Evolutionary conservation across 805 yeast species (phyloP).

Genomic region (Teunomyces barrocoloradensis): DNA sequence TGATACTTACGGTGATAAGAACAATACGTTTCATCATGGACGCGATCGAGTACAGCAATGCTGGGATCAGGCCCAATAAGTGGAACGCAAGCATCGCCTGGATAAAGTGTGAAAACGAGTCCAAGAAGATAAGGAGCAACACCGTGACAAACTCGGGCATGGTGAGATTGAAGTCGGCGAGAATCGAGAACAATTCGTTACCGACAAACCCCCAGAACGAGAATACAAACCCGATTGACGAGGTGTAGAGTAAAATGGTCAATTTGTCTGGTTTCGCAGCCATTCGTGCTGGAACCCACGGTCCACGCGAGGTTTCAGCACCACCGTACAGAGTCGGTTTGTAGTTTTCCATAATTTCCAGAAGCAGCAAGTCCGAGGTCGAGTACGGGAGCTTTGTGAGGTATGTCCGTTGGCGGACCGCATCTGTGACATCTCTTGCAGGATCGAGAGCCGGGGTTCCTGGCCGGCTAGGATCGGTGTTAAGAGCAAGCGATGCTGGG

Average conservation of each 20-base stretch:
- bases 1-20: conserved; percentile 72
- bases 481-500: conserved; percentile 28
- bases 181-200: conserved; percentile 50
- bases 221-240: conserved; percentile 64
- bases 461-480: conserved; percentile 12
- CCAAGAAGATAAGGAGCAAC: conserved; percentile 53
- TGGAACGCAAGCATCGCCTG: conserved; percentile 83
- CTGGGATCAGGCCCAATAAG: conserved; percentile 74
- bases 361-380: conserved; percentile 28
- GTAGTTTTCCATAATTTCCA: conserved; percentile 15
- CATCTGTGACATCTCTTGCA: conserved; percentile 2
- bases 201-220: conserved; percentile 73
- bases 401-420: conserved; percentile 20
- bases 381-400: conserved; percentile 30
- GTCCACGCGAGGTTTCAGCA: conserved; percentile 21
- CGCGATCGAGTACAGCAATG: conserved; percentile 84
- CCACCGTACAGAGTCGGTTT: conserved; percentile 2
- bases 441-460: neutral
- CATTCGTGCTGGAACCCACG: conserved; percentile 10
- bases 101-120: conserved; percentile 73
- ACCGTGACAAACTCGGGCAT: conserved; percentile 30
- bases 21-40: conserved; percentile 86
- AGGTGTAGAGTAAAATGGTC: conserved; percentile 77
- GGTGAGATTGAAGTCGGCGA: conserved; percentile 9
- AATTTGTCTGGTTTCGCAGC: conserved; percentile 67